phyloP scores from a whole-genome alignment of 1,284 basidiomycete species.

The Cryptococcus neoformans region DNA sequence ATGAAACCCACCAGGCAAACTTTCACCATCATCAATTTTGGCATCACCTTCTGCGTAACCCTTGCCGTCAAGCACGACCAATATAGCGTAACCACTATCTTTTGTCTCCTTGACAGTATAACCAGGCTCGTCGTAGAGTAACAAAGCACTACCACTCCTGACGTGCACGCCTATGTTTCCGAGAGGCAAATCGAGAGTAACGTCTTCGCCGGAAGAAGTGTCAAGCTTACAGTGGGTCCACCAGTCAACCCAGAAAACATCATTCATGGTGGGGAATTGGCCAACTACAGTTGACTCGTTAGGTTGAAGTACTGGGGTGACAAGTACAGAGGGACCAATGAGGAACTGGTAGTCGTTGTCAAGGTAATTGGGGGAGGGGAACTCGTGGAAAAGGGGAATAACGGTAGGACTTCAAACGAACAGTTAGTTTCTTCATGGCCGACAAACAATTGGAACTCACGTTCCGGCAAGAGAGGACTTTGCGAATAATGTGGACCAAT shows the following conservation, averaged over 20 bases:
- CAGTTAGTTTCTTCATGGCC: not conserved
- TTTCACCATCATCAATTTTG: conserved; percentile 62
- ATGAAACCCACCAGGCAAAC: conserved; percentile 9
- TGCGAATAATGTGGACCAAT: conserved; percentile 75
- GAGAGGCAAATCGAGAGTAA: conserved; percentile 59
- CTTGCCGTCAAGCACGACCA: conserved; percentile 55
- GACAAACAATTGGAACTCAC: conserved; percentile 12
- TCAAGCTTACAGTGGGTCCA: conserved; percentile 59
- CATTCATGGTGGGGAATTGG: conserved; percentile 46
- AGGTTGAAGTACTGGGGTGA: conserved; percentile 67
- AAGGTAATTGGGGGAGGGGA: conserved; percentile 64
- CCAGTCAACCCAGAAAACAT: conserved; percentile 68
- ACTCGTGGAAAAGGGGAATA: conserved; percentile 71
- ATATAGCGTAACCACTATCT: conserved; percentile 56
- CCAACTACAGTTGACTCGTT: conserved; percentile 57
- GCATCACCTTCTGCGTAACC: conserved; percentile 57
- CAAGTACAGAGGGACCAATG: conserved; percentile 64
- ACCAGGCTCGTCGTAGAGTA: conserved; percentile 57
- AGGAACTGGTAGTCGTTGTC: conserved; percentile 66
- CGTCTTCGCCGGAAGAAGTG: conserved; percentile 33
- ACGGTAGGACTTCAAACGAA: conserved; percentile 55
- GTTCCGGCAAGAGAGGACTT: conserved; percentile 62
- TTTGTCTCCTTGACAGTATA: conserved; percentile 62
- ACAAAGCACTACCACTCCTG: conserved; percentile 59
- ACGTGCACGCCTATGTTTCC: conserved; percentile 67